Evolutionary conservation across 1,139 yeast genomes (phyloP).

Genomic region (Yueomyces sp.): DNA sequence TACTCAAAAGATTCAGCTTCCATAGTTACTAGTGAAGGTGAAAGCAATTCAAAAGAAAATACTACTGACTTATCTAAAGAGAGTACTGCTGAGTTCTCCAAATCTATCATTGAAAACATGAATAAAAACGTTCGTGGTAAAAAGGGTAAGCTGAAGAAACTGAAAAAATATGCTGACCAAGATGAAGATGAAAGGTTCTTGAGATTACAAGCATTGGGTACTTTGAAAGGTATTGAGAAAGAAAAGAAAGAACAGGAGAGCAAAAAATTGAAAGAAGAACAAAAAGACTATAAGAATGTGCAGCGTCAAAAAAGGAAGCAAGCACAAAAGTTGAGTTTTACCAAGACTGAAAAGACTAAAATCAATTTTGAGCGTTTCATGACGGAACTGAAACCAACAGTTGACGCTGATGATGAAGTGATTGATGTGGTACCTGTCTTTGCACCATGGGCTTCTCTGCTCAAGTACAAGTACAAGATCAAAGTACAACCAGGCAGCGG

Average conservation of each 20-base stretch:
- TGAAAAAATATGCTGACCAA: conserved; percentile 75
- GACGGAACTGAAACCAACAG: conserved; percentile 29
- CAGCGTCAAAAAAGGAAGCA: conserved; percentile 39
- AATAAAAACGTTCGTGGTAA: conserved; percentile 57
- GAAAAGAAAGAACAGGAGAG: conserved; percentile 28
- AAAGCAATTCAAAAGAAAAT: conserved; percentile 2
- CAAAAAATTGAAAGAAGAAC: conserved; percentile 25
- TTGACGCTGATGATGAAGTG: conserved; percentile 28
- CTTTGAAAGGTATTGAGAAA: conserved; percentile 54
- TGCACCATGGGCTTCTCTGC: conserved; percentile 83
- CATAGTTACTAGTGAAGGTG: background rate
- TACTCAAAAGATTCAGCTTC: background rate
- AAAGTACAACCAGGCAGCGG: conserved; percentile 78
- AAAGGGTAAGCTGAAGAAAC: conserved; percentile 71
- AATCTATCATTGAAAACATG: conserved; percentile 11
- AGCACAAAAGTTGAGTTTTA: conserved; percentile 37
- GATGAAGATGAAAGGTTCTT: conserved; percentile 75
- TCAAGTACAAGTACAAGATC: conserved; percentile 66
- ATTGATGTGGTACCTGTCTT: conserved; percentile 71
- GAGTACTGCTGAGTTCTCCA: conserved; percentile 1
- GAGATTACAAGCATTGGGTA: conserved; percentile 74
- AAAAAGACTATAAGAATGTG: conserved; percentile 26
- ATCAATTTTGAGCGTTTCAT: conserved; percentile 24
- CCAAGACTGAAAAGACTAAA: conserved; percentile 22
- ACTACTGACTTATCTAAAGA: conserved; percentile 1